Percentiles rank a stretch among this genome's conserved stretches.
Evolutionary conservation across 2,329 filamentous ascomycete species (phyloP).

Genomic region (Trichocomaceae sp.): DNA sequence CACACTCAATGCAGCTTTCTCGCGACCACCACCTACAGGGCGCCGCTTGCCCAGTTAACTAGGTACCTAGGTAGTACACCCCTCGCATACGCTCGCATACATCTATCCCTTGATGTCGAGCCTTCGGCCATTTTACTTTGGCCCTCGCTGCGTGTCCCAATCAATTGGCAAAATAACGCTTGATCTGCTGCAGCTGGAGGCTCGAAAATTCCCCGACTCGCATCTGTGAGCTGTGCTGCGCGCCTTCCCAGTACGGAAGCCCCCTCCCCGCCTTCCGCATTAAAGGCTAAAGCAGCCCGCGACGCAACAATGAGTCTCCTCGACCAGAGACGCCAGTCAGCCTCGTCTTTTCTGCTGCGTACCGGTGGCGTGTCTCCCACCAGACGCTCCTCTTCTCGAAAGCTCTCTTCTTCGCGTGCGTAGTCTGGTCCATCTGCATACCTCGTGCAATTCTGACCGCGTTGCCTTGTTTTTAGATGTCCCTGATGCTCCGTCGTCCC

Average conservation of each 20-base stretch:
- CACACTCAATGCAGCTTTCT: too few relatives aligned
- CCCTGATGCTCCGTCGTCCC: neutral
- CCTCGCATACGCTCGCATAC: slow-evolving; percentile 12
- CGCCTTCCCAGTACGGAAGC: slow-evolving; percentile 6
- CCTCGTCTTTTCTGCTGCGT: slow-evolving; percentile 9
- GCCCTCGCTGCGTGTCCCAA: slow-evolving; percentile 5
- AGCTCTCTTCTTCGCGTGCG: slow-evolving; percentile 11
- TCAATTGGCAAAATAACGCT: slow-evolving; percentile 6
- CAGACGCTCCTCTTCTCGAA: slow-evolving; percentile 10
- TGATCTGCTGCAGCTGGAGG: neutral
- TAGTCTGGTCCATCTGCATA: neutral
- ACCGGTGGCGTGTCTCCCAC: slow-evolving; percentile 12
- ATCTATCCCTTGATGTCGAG: slow-evolving; percentile 4
- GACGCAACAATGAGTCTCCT: slow-evolving; percentile 8
- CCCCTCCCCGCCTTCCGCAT: slow-evolving; percentile 10
- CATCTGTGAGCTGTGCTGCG: neutral
- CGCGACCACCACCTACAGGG: neutral
- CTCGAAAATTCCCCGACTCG: slow-evolving; percentile 7
- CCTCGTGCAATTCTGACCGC: neutral
- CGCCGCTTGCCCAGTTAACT: neutral
- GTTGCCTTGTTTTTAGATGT: neutral
- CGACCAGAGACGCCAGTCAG: slow-evolving; percentile 9
- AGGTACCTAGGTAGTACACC: neutral
- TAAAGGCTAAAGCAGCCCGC: slow-evolving; percentile 7
- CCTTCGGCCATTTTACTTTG: neutral